Evolutionary conservation across 371 early-diverging fungal genomes (phyloP).

Genomic region (Sanchytrium tribonematis): DNA sequence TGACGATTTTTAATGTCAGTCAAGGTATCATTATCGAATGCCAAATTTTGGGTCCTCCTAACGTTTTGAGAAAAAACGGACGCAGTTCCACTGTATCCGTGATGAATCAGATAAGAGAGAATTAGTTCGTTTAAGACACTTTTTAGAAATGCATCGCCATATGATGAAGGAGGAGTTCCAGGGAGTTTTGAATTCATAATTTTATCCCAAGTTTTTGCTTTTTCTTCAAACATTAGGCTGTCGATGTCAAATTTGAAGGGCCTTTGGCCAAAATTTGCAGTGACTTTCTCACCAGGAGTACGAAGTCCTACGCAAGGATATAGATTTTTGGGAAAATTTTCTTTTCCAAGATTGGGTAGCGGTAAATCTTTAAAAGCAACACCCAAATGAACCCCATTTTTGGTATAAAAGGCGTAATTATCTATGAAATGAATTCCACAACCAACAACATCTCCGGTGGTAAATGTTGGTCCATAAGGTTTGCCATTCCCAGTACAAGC

Average conservation of each 20-base stretch:
- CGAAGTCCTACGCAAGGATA: slow-evolving; percentile 69
- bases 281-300: slow-evolving; percentile 51
- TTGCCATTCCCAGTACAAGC: slow-evolving; percentile 45
- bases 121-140: slow-evolving; percentile 22
- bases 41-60: slow-evolving; percentile 4
- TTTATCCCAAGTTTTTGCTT: background rate
- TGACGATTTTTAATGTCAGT: background rate
- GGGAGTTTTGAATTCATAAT: background rate
- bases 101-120: slow-evolving; percentile 39
- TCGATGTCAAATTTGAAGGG: slow-evolving; percentile 62
- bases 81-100: slow-evolving; percentile 40
- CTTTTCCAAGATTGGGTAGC: background rate
- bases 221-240: slow-evolving; percentile 5
- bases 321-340: slow-evolving; percentile 15
- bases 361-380: slow-evolving; percentile 11
- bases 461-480: slow-evolving; percentile 60
- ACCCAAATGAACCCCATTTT: slow-evolving; percentile 60
- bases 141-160: background rate
- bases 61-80: slow-evolving; percentile 16
- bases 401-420: slow-evolving; percentile 52
- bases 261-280: slow-evolving; percentile 62
- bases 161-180: background rate
- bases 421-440: slow-evolving; percentile 59
- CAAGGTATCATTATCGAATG: background rate
- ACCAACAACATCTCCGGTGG: slow-evolving; percentile 67